phyloP scores from a whole-genome alignment of 305 asterid genomes.

The Solanum hybrid region DNA sequence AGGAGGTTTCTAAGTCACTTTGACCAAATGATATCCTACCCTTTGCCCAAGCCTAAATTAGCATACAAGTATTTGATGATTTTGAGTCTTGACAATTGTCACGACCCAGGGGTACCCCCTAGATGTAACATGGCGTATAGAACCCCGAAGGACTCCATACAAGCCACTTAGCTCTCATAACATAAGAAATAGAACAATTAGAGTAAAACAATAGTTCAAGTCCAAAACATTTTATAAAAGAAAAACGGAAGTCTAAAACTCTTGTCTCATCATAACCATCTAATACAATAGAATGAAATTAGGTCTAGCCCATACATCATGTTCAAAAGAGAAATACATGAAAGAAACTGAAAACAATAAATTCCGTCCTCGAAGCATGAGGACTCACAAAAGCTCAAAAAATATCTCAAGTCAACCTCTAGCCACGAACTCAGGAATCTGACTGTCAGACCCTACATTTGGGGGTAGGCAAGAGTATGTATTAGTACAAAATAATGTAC shows the following conservation, averaged over 20 bases:
- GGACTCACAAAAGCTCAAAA: not conserved
- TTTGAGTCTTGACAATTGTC: not conserved
- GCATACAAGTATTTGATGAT: not conserved
- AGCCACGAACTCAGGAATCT: not conserved
- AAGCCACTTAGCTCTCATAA: not conserved
- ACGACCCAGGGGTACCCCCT: not conserved
- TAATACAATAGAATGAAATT: not conserved
- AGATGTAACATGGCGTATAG: not conserved
- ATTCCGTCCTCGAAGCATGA: not conserved
- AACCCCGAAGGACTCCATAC: not conserved
- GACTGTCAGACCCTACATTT: not conserved
- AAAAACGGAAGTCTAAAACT: not conserved
- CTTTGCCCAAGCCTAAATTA: not conserved
- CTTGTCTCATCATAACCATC: not conserved
- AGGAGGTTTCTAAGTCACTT: not conserved
- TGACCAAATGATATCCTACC: not conserved
- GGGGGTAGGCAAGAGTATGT: not conserved
- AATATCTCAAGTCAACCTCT: not conserved
- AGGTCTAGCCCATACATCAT: not conserved
- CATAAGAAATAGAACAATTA: not conserved
- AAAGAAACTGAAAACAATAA: not conserved
- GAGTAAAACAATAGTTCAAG: not conserved
- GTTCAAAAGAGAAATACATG: not conserved
- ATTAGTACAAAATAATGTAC: not conserved
- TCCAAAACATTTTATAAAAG: not conserved